Conservation (phyloP, 768 basidiomycete species). For the Russula sp. region DNA sequence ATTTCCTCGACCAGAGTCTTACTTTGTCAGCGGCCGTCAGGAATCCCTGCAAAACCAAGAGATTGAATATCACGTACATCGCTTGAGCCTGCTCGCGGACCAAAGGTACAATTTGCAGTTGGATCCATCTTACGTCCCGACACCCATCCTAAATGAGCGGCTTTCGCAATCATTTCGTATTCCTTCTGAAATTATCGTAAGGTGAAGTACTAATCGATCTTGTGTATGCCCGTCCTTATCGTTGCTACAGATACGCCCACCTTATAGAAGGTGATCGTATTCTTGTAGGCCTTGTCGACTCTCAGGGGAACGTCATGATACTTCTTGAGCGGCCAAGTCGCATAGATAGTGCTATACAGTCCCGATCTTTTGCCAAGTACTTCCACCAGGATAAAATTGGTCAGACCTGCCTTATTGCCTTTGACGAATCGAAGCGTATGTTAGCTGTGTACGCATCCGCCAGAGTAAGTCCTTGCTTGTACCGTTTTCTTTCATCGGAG, state of each 20-base stretch:
- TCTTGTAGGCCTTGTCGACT: conserved; percentile 14
- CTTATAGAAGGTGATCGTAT: conserved; percentile 18
- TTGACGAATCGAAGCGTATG: conserved; percentile 48
- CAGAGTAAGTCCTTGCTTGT: conserved; percentile 32
- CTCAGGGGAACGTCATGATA: conserved; percentile 13
- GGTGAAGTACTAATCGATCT: background rate
- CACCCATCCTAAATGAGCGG: conserved; percentile 2
- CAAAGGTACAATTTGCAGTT: conserved; percentile 19
- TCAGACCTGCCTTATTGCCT: conserved; percentile 40
- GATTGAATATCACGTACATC: conserved; percentile 11
- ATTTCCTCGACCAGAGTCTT: background rate
- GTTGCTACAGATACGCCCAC: conserved; percentile 11
- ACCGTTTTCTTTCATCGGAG: too few species aligned
- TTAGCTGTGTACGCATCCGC: conserved; percentile 42
- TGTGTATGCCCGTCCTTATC: background rate
- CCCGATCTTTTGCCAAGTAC: background rate
- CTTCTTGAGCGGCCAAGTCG: conserved; percentile 11
- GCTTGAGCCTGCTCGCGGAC: conserved; percentile 7
- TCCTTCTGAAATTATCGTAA: conserved; percentile 3
- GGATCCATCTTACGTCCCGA: conserved; percentile 17
- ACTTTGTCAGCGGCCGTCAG: conserved; percentile 9
- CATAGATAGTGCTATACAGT: conserved; percentile 8
- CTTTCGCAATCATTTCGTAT: conserved; percentile 13
- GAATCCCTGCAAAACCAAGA: conserved; percentile 14
- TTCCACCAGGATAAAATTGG: conserved; percentile 46